phyloP scores from a whole-genome alignment of 2,329 filamentous ascomycete genomes.

The Penicillium sp. region DNA sequence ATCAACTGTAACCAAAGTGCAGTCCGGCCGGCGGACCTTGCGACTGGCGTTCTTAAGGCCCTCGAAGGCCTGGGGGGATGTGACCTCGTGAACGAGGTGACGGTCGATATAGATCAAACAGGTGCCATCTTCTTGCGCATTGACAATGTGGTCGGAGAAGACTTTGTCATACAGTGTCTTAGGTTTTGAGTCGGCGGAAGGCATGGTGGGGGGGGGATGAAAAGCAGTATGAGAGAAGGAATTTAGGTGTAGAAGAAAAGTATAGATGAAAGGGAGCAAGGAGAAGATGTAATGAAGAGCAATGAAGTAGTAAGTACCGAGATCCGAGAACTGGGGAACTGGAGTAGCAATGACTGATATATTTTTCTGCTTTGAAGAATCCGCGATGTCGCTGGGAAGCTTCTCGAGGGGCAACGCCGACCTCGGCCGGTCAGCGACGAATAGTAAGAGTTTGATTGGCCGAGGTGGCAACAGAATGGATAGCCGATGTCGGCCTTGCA shows the following conservation, averaged over 20 bases:
- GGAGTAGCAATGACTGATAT: conserved; percentile 17
- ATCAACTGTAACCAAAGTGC: conserved; percentile 93
- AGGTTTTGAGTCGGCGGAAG: conserved; percentile 67
- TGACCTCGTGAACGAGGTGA: conserved; percentile 97
- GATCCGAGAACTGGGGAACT: conserved; percentile 9
- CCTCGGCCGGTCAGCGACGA: conserved; percentile 39
- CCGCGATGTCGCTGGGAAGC: conserved; percentile 38
- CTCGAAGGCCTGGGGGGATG: conserved; percentile 97
- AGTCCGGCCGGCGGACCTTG: conserved; percentile 88
- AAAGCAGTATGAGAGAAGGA: background rate
- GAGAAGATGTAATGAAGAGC: conserved; percentile 3
- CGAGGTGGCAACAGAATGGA: conserved; percentile 1
- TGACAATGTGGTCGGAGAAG: conserved; percentile 88
- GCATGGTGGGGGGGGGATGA: conserved; percentile 59
- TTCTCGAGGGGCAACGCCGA: conserved; percentile 37
- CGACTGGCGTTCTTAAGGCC: conserved; percentile 86
- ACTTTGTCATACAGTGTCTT: conserved; percentile 98
- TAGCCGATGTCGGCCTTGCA: conserved; percentile 14
- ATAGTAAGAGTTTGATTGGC: conserved; percentile 30
- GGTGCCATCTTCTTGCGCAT: conserved; percentile 92
- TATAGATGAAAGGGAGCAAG: background rate
- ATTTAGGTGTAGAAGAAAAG: background rate
- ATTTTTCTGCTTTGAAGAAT: conserved; percentile 24
- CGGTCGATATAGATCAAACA: conserved; percentile 91
- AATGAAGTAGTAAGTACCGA: conserved; percentile 8